These are phyloP conservation scores for Plasmodium coatneyi DNA, from an alignment of 169 alveolate species.

Conservation along the genomic window DNA sequence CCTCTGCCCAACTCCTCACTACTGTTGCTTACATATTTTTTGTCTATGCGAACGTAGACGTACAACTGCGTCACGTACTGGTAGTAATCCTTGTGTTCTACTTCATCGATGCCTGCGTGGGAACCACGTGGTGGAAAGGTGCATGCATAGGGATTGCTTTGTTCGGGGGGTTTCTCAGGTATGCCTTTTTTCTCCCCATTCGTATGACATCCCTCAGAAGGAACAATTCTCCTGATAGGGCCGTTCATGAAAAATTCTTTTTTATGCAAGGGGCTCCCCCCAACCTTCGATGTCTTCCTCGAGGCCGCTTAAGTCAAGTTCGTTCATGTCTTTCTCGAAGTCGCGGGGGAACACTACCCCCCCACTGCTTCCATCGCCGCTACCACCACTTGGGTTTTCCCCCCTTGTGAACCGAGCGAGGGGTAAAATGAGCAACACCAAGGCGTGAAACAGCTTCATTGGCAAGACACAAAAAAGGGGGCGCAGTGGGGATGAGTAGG, in stretches of 20 bases:
- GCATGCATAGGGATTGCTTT: background rate
- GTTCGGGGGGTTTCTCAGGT: background rate
- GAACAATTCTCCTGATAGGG: background rate
- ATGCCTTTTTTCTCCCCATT: background rate
- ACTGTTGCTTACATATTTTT: conserved; percentile 12
- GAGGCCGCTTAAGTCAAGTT: conserved; percentile 46
- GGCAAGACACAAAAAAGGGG: background rate
- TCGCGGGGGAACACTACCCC: conserved; percentile 6
- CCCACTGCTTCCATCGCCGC: background rate
- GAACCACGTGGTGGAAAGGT: background rate
- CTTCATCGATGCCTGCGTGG: conserved; percentile 26
- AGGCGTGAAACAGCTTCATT: conserved; percentile 26
- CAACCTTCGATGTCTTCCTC: conserved; percentile 57
- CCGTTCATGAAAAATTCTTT: background rate
- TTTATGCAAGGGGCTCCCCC: background rate
- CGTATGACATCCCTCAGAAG: background rate
- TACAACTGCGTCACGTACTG: conserved; percentile 22
- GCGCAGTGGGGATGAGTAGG: background rate
- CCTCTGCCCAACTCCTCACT: background rate
- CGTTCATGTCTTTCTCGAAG: conserved; percentile 59
- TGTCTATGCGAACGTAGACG: conserved; percentile 26
- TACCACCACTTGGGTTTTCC: background rate
- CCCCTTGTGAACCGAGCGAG: background rate
- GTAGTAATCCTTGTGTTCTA: conserved; percentile 27
- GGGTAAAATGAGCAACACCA: background rate